Conservation (phyloP, 1,284 basidiomycete genomes). For the Wolfiporia cocos region DNA sequence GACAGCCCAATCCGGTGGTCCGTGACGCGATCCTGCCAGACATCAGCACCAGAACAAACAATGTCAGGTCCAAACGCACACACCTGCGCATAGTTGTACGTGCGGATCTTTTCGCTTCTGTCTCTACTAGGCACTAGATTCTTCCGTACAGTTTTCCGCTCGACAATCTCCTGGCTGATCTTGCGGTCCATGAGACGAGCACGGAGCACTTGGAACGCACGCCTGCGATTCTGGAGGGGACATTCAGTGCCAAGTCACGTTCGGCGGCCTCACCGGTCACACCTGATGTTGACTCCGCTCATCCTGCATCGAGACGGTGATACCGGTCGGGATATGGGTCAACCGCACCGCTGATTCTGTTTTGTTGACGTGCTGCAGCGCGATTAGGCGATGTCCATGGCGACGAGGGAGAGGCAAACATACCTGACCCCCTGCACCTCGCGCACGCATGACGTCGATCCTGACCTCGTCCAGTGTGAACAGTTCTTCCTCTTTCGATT, state of each 20-base stretch:
- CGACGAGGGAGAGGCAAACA: not conserved
- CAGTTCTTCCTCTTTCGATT: constrained; percentile 38
- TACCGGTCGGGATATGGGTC: constrained; percentile 90
- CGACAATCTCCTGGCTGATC: constrained; percentile 62
- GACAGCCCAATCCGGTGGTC: constrained; percentile 86
- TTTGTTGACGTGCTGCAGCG: constrained; percentile 88
- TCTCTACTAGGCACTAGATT: constrained; percentile 77
- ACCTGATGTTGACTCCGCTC: constrained; percentile 95
- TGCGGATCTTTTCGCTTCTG: constrained; percentile 88
- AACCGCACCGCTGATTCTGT: constrained; percentile 98
- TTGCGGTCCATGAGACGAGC: constrained; percentile 81
- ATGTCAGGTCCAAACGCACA: constrained; percentile 12
- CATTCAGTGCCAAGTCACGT: not conserved
- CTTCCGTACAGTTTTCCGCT: constrained; percentile 62
- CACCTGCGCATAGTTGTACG: constrained; percentile 89
- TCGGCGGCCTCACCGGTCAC: too few species aligned
- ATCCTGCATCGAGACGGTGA: constrained; percentile 98
- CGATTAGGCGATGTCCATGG: not conserved
- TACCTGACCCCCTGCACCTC: constrained; percentile 96
- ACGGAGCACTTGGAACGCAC: constrained; percentile 83
- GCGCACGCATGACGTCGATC: constrained; percentile 89
- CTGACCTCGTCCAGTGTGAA: constrained; percentile 85
- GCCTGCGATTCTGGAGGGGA: constrained; percentile 65
- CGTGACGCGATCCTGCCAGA: constrained; percentile 85
- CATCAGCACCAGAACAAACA: too few species aligned